Evolutionary conservation across 208 protist species (phyloP).

Genomic region (Sergeia podlipaevii): DNA sequence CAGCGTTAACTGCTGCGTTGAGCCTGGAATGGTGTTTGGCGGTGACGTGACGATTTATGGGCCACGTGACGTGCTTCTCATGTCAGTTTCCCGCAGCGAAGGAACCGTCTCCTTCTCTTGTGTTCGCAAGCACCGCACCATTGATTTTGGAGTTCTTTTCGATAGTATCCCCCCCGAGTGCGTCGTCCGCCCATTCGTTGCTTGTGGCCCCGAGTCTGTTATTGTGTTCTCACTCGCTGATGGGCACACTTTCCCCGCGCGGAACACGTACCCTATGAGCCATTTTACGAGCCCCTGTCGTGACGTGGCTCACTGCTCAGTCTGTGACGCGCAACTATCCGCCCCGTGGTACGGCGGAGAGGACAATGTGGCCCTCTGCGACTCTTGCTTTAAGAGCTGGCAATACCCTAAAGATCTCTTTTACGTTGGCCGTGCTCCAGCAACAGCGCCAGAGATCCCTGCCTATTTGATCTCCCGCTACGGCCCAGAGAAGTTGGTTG

Average conservation of each 20-base stretch:
- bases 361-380: conserved; percentile 54
- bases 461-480: conserved; percentile 64
- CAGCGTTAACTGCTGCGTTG: conserved; percentile 81
- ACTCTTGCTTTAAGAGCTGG: conserved; percentile 79
- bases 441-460: conserved; percentile 19
- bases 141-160: conserved; percentile 81
- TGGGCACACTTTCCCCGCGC: conserved; percentile 63
- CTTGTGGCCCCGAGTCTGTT: conserved; percentile 56
- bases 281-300: conserved; percentile 24
- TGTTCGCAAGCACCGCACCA: conserved; percentile 39
- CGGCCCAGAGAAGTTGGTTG: conserved; percentile 37
- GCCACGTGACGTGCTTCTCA: conserved; percentile 64
- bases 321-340: conserved; percentile 28
- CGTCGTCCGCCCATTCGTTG: conserved; percentile 57
- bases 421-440: conserved; percentile 22
- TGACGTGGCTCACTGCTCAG: conserved; percentile 19
- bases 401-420: conserved; percentile 71
- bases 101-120: conserved; percentile 72
- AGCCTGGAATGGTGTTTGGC: conserved; percentile 78
- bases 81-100: conserved; percentile 58
- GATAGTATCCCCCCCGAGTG: conserved; percentile 43
- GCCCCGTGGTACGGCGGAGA: conserved; percentile 69
- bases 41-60: conserved; percentile 56
- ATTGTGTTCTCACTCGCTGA: conserved; percentile 81
- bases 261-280: conserved; percentile 58